A percentile compares a stretch with the other conserved stretches of the same genome.
Conservation (phyloP, 352 stramenopile genomes). For the Phytophthora sp. region DNA sequence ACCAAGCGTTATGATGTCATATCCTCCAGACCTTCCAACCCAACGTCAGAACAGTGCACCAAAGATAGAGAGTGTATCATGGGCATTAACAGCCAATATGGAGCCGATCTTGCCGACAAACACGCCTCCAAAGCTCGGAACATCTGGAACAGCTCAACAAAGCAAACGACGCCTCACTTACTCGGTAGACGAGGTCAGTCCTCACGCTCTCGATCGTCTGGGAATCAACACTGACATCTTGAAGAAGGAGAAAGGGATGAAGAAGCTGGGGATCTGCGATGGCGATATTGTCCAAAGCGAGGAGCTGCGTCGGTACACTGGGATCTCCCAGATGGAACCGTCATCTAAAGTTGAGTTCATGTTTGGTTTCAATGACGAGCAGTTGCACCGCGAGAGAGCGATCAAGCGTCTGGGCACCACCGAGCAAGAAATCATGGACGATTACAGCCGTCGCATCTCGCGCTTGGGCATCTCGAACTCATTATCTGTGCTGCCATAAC, state of each 20-base stretch:
- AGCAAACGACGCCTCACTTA: constrained; percentile 40
- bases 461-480: constrained; percentile 43
- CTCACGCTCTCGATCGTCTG: constrained; percentile 57
- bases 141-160: background rate
- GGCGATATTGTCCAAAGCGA: constrained; percentile 60
- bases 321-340: constrained; percentile 36
- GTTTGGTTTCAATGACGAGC: constrained; percentile 69
- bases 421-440: constrained; percentile 70
- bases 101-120: constrained; percentile 24
- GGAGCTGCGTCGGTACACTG: constrained; percentile 60
- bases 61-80: constrained; percentile 26
- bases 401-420: constrained; percentile 63
- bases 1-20: constrained; percentile 6
- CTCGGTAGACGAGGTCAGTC: constrained; percentile 44
- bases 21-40: constrained; percentile 1
- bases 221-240: constrained; percentile 68
- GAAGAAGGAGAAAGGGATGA: constrained; percentile 79
- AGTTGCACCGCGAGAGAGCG: constrained; percentile 62
- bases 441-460: constrained; percentile 60
- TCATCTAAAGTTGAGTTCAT: constrained; percentile 62
- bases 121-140: constrained; percentile 17
- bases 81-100: constrained; percentile 23
- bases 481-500: constrained; percentile 21
- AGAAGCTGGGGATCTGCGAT: constrained; percentile 77
- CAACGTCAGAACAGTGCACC: constrained; percentile 11